phyloP scores from a whole-genome alignment of 805 yeast genomes.

The Ogataea naganishii region DNA sequence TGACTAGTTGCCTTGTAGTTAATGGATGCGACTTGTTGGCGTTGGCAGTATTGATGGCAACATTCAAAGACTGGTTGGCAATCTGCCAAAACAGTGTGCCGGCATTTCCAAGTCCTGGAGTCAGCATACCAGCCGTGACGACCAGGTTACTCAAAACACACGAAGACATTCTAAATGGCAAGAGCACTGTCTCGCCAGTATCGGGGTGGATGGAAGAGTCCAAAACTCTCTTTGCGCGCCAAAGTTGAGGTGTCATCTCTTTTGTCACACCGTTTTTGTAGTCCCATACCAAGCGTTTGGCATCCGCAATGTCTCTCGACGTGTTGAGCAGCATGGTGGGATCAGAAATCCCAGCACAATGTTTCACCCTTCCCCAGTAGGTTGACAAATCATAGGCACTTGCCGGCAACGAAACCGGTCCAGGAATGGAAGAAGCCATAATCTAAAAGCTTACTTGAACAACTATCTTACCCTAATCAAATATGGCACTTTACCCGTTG shows the following conservation, averaged over 20 bases:
- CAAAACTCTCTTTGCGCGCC: constrained; percentile 80
- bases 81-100: constrained; percentile 98
- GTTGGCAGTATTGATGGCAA: constrained; percentile 93
- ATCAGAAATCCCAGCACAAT: constrained; percentile 87
- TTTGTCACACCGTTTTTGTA: constrained; percentile 62
- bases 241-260: constrained; percentile 68
- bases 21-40: constrained; percentile 93
- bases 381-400: constrained; percentile 74
- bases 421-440: constrained; percentile 88
- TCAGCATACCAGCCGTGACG: constrained; percentile 96
- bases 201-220: constrained; percentile 97
- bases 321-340: constrained; percentile 84
- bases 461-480: no score
- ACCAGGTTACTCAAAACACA: constrained; percentile 90
- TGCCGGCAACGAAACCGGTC: constrained; percentile 69
- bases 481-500: no score
- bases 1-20: constrained; percentile 64
- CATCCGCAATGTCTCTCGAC: constrained; percentile 46
- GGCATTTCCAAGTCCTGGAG: constrained; percentile 81
- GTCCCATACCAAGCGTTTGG: constrained; percentile 59
- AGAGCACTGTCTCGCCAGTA: constrained; percentile 83
- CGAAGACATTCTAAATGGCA: constrained; percentile 96
- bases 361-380: constrained; percentile 91
- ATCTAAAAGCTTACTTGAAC: no score
- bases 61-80: constrained; percentile 94